phyloP scores from a whole-genome alignment of 1,284 basidiomycete species.

The Microbotryomycetes sp. region DNA sequence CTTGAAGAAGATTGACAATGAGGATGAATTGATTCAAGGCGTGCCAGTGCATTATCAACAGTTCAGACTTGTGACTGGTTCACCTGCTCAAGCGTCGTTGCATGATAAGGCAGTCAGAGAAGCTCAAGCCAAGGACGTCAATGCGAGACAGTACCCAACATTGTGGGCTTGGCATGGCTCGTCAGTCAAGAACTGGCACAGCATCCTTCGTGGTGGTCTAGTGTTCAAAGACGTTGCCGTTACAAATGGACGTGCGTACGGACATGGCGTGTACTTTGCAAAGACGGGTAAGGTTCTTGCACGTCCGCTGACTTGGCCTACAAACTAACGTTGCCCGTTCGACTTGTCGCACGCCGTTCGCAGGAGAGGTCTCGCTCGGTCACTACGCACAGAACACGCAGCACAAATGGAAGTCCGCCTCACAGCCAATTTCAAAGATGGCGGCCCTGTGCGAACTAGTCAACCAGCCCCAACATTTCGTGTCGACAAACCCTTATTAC shows the following conservation, averaged over 20 bases:
- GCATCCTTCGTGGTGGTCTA: constrained; percentile 31
- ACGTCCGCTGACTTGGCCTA: no score
- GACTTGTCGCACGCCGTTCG: no score
- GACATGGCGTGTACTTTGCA: constrained; percentile 21
- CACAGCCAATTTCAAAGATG: constrained; percentile 15
- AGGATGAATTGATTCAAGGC: constrained; percentile 30
- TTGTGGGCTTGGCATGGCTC: constrained; percentile 27
- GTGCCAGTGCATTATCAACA: constrained; percentile 26
- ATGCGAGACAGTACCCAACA: constrained; percentile 22
- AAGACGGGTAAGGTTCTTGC: no score
- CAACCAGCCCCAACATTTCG: constrained; percentile 26
- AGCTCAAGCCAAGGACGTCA: constrained; percentile 14
- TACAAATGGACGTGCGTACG: constrained; percentile 24
- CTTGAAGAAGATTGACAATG: constrained; percentile 32
- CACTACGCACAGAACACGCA: constrained; percentile 11
- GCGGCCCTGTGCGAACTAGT: constrained; percentile 32
- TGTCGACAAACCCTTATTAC: constrained; percentile 23
- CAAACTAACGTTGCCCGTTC: no score
- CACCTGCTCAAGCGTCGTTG: constrained; percentile 31
- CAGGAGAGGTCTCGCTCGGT: constrained; percentile 11
- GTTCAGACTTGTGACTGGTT: constrained; percentile 31
- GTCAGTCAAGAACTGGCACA: constrained; percentile 19
- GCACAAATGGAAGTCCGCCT: constrained; percentile 20
- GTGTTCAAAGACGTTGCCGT: constrained; percentile 24
- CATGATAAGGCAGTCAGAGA: constrained; percentile 18